Evolutionary conservation across 148 eudicot species (phyloP).

Genomic region (Camellia sinensis): DNA sequence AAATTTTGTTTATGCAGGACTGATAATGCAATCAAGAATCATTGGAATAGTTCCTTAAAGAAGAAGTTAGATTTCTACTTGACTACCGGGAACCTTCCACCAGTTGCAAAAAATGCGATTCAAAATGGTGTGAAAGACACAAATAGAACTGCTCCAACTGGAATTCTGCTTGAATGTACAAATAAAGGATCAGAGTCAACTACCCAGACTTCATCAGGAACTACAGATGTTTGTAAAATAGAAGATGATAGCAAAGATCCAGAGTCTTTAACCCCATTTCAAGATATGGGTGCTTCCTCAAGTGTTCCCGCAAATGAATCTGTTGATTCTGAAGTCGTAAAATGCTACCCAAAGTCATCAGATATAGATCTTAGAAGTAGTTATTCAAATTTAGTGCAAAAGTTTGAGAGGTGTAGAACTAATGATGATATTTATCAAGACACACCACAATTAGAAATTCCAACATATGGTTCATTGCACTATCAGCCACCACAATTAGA

Average conservation of each 20-base stretch:
- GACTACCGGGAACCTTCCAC: conserved; percentile 82
- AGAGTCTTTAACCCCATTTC: conserved; percentile 32
- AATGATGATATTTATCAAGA: conserved; percentile 28
- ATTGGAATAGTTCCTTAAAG: conserved; percentile 97
- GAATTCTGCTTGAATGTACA: conserved; percentile 32
- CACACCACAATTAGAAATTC: conserved; percentile 32
- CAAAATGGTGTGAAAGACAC: conserved; percentile 38
- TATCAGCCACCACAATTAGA: conserved; percentile 56
- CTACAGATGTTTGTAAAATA: conserved; percentile 45
- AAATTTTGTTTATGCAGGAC: conserved; percentile 50
- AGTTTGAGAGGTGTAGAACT: conserved; percentile 20
- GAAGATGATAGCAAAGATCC: conserved; percentile 39
- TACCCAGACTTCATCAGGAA: conserved; percentile 54
- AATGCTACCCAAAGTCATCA: conserved; percentile 16
- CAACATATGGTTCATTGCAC: conserved; percentile 46
- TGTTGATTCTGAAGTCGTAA: conserved; percentile 39
- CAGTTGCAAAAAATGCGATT: conserved; percentile 48
- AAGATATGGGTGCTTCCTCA: conserved; percentile 25
- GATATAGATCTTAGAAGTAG: conserved; percentile 22
- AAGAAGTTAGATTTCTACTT: conserved; percentile 81
- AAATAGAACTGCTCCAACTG: conserved; percentile 32
- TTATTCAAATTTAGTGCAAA: conserved; percentile 20
- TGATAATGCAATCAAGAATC: conserved; percentile 93
- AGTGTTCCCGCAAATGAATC: conserved; percentile 39
- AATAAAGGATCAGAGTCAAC: conserved; percentile 60